A percentile compares a stretch with the other conserved stretches of the same genome.
These are phyloP conservation scores for Juncus effusus DNA, from an alignment of 176 grass and related monocot species.

Conservation along the genomic window DNA sequence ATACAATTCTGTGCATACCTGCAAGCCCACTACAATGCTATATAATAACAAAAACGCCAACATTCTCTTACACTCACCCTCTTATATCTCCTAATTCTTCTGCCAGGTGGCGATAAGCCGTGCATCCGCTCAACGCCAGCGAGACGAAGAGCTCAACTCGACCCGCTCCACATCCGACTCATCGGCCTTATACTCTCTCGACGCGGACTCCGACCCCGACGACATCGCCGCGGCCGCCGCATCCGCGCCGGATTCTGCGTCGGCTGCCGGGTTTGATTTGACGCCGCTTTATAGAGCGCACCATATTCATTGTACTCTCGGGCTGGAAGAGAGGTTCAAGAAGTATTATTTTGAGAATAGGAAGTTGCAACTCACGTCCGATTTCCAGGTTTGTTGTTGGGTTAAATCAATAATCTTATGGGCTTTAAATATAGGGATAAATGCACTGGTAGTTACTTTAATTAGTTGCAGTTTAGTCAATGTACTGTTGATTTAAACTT, in stretches of 20 bases:
- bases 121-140: conserved; percentile 75
- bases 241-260: conserved; percentile 40
- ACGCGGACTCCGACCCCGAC: conserved; percentile 68
- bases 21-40: too few species aligned
- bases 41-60: too few species aligned
- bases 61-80: too few species aligned
- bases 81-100: not conserved
- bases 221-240: conserved; percentile 60
- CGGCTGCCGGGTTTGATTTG: conserved; percentile 66
- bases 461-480: too few species aligned
- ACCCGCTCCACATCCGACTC: conserved; percentile 62
- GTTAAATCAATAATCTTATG: too few species aligned
- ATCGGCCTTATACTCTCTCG: conserved; percentile 44
- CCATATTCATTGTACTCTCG: conserved; percentile 86
- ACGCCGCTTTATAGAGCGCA: conserved; percentile 88
- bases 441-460: too few species aligned
- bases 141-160: conserved; percentile 87
- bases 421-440: too few species aligned
- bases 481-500: too few species aligned
- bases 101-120: conserved; percentile 76
- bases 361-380: conserved; percentile 92
- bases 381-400: conserved; percentile 46
- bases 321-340: conserved; percentile 71
- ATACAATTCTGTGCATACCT: too few species aligned
- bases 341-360: conserved; percentile 95